Evolutionary conservation across 2,329 filamentous ascomycete genomes (phyloP).

Genomic region (Cytospora piceicola): DNA sequence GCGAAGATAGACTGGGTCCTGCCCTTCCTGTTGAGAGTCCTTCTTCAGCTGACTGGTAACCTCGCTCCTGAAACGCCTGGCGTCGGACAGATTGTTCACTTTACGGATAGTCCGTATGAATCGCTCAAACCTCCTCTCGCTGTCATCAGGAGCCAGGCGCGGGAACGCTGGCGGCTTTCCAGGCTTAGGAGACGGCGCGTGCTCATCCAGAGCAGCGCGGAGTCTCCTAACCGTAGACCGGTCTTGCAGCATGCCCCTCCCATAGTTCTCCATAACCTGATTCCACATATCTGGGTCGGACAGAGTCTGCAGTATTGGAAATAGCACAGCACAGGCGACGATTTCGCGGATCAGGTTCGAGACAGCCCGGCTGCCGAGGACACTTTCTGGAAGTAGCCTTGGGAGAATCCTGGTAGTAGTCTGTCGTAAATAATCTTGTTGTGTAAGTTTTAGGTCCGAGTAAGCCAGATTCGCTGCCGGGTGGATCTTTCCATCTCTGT

Average conservation of each 20-base stretch:
- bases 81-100: constrained; percentile 89
- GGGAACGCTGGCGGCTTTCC: constrained; percentile 73
- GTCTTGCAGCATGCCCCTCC: constrained; percentile 87
- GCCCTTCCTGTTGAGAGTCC: constrained; percentile 75
- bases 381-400: constrained; percentile 70
- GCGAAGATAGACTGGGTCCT: constrained; percentile 85
- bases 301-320: constrained; percentile 77
- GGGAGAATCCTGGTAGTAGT: constrained; percentile 75
- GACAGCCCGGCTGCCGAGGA: constrained; percentile 80
- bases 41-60: constrained; percentile 89
- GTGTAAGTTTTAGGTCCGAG: constrained; percentile 79
- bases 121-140: constrained; percentile 89
- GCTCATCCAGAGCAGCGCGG: constrained; percentile 88
- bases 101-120: constrained; percentile 90
- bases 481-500: constrained; percentile 85
- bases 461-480: constrained; percentile 81
- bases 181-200: constrained; percentile 79
- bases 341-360: constrained; percentile 84
- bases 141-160: constrained; percentile 78
- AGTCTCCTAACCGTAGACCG: constrained; percentile 92
- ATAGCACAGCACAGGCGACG: constrained; percentile 87
- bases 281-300: constrained; percentile 98
- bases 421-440: constrained; percentile 86
- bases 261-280: constrained; percentile 88
- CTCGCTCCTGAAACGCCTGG: constrained; percentile 87